Evolutionary conservation across 2,329 filamentous ascomycete species (phyloP).

Genomic region (Epichloe sylvatica): DNA sequence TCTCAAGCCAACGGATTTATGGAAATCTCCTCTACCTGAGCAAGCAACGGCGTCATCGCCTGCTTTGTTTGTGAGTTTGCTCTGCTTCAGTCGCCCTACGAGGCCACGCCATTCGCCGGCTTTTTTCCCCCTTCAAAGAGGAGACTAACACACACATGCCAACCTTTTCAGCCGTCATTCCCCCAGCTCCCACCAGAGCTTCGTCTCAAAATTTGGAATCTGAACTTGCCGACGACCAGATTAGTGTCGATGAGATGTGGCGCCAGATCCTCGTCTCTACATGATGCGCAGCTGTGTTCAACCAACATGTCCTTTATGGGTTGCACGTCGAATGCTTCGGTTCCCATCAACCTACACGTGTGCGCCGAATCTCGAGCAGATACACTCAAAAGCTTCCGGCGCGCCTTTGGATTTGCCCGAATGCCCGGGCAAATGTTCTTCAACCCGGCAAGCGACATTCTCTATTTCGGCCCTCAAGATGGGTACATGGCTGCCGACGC

Average conservation of each 20-base stretch:
- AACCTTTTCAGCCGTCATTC: slow-evolving; percentile 25
- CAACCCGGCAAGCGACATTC: slow-evolving; percentile 26
- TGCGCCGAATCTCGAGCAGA: slow-evolving; percentile 33
- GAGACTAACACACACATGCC: background rate
- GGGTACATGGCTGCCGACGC: slow-evolving; percentile 32
- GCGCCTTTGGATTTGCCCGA: slow-evolving; percentile 28
- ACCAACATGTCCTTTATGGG: slow-evolving; percentile 14
- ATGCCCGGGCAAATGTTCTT: slow-evolving; percentile 29
- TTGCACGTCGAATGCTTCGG: slow-evolving; percentile 27
- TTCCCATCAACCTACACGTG: slow-evolving; percentile 31
- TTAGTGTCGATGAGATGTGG: slow-evolving; percentile 31
- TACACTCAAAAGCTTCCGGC: slow-evolving; percentile 26
- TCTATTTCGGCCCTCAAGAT: slow-evolving; percentile 32
- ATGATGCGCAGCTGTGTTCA: slow-evolving; percentile 3
- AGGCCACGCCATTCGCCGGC: too few species aligned
- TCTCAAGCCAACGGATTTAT: background rate
- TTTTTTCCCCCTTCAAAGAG: background rate
- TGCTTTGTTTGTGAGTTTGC: slow-evolving; percentile 7
- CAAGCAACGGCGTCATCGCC: background rate
- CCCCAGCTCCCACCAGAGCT: slow-evolving; percentile 30
- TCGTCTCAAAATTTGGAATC: slow-evolving; percentile 33
- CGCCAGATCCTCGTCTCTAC: slow-evolving; percentile 15
- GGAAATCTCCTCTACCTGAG: background rate
- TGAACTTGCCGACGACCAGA: slow-evolving; percentile 28
- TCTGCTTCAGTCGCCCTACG: background rate